Evolutionary conservation across 2,329 filamentous ascomycete genomes (phyloP), one percentile per base, ranked within the genome.

Genomic region (Pseudocercospora musae): DNA sequence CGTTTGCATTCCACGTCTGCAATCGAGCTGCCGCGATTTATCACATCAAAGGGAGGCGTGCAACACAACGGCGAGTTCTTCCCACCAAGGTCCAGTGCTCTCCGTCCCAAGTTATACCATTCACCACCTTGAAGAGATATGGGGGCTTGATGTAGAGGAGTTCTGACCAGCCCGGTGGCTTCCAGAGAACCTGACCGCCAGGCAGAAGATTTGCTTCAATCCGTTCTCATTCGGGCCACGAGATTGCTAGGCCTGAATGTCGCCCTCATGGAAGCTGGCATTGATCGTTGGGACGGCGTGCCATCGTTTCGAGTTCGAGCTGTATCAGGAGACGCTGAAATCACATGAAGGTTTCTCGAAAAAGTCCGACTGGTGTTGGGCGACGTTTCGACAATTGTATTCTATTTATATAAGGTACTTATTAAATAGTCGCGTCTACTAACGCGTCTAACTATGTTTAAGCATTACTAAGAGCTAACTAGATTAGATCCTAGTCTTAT

Each of bases 211-310:
- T 53, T 68, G 68, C n/a, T 76, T 76, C 59, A 73, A 74, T 42
- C 73, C 73, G 4, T 77, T 77, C 60, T 74, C 70, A 27, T 75
- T 73, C 54, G 75, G 74, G 0, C 74, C 75, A 0, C 64, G 75
- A n/a, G 74, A 74, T 18, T 77, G 75, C 60, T 77, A 49, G 75
- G 74, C 2, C 72, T 73, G 49, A 76, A 77, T 60, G 70, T 77
- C 2, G 75, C 75, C 1, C 67, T 74, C 11, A 77, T 77, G 71
- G 73, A n/a, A 75, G 40, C 58, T 76, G 58, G 67, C 72, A 15
- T 60, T 77, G 40, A 75, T 74, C 55, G 67, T 76, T 29, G 73
- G 70, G 9, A 71, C 68, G 7, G 65, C 69, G 15, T 70, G 70
- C 49, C 65, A 68, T 50, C 58, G 68, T 15, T 70, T 69, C 57